A percentile compares a stretch with the other conserved stretches of the same genome.
These are phyloP conservation scores for Alternaria alternata DNA, from an alignment of 2,329 filamentous ascomycete species.

Conservation along the genomic window DNA sequence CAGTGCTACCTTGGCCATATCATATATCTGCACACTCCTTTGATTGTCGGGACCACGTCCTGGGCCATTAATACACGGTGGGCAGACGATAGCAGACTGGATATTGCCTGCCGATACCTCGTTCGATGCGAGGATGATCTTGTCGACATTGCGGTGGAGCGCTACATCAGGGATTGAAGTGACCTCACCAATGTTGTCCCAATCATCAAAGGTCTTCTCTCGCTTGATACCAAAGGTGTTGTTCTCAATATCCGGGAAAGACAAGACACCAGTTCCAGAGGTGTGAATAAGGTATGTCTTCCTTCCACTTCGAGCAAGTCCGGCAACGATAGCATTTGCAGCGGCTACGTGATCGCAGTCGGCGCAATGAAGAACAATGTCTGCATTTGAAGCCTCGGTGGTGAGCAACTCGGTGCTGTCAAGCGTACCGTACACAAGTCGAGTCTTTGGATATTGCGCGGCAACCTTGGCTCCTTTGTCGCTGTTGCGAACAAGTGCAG, in stretches of 20 bases:
- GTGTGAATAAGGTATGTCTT: conserved; percentile 63
- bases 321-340: conserved; percentile 37
- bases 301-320: conserved; percentile 52
- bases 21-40: conserved; percentile 65
- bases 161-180: conserved; percentile 64
- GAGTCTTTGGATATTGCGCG: conserved; percentile 56
- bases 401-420: conserved; percentile 38
- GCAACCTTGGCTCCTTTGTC: conserved; percentile 59
- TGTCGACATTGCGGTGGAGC: conserved; percentile 73
- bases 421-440: conserved; percentile 60
- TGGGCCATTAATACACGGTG: conserved; percentile 68
- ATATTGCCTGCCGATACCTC: conserved; percentile 55
- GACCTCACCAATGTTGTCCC: conserved; percentile 64
- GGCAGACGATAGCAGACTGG: conserved; percentile 64
- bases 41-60: conserved; percentile 66
- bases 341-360: conserved; percentile 39
- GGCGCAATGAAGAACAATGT: conserved; percentile 48
- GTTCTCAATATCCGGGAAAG: conserved; percentile 57
- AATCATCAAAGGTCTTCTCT: conserved; percentile 66
- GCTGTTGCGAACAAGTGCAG: conserved; percentile 59
- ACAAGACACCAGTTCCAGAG: conserved; percentile 65
- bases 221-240: conserved; percentile 56
- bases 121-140: conserved; percentile 66
- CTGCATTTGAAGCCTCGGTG: conserved; percentile 38
- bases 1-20: conserved; percentile 60